Evolutionary conservation across 352 stramenopile species (phyloP).

Genomic region (Globisporangium nagaii): DNA sequence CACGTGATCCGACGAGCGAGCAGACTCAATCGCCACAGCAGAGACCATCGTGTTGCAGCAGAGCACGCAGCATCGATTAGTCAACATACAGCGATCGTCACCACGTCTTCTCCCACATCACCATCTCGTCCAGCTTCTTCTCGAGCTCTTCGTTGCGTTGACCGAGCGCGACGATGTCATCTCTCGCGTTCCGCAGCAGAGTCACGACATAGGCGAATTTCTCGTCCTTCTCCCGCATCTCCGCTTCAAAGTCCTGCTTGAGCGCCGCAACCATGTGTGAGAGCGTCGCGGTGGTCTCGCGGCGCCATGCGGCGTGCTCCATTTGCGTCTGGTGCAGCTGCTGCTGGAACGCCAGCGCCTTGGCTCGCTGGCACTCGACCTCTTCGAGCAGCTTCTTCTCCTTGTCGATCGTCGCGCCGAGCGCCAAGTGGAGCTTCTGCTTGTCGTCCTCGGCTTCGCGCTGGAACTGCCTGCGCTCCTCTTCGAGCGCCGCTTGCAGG

Average conservation of each 20-base stretch:
- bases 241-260: slow-evolving; percentile 40
- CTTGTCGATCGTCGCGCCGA: slow-evolving; percentile 59
- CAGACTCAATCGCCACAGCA: too few species aligned
- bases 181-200: slow-evolving; percentile 49
- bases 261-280: slow-evolving; percentile 40
- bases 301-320: slow-evolving; percentile 54
- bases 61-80: too few species aligned
- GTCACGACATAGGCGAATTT: slow-evolving; percentile 42
- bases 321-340: slow-evolving; percentile 50
- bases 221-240: slow-evolving; percentile 42
- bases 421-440: slow-evolving; percentile 31
- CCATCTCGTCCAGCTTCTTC: slow-evolving; percentile 30
- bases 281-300: slow-evolving; percentile 36
- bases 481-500: slow-evolving; percentile 53
- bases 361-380: slow-evolving; percentile 52
- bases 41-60: too few species aligned
- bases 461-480: slow-evolving; percentile 57
- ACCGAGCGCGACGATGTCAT: slow-evolving; percentile 57
- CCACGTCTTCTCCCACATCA: slow-evolving; percentile 32
- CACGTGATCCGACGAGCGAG: too few species aligned
- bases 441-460: slow-evolving; percentile 56
- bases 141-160: slow-evolving; percentile 56
- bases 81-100: neutral
- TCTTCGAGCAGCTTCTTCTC: slow-evolving; percentile 76
- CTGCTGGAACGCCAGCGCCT: slow-evolving; percentile 46